Evolutionary conservation across 208 protist genomes (phyloP).

Genomic region (Trypanosoma platydactyli): DNA sequence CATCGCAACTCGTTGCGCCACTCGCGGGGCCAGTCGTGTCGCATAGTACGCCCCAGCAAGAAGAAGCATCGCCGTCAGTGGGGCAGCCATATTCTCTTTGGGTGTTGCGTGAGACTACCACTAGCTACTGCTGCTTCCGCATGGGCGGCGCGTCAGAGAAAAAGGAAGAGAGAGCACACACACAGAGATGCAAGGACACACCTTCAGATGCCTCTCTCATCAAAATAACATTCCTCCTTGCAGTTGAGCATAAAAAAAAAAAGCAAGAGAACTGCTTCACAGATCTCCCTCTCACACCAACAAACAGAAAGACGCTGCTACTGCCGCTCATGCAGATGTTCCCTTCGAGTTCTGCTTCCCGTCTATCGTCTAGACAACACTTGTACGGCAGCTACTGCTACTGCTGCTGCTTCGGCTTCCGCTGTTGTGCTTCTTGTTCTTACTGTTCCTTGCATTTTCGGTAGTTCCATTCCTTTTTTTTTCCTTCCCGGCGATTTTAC

Average conservation of each 20-base stretch:
- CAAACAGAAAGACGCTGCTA: not conserved
- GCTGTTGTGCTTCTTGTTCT: not conserved
- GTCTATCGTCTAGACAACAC: not conserved
- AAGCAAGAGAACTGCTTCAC: too few relatives aligned
- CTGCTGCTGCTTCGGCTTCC: constrained; percentile 1
- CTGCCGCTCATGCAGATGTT: not conserved
- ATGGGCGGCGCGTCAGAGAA: not conserved
- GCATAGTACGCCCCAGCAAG: constrained; percentile 60
- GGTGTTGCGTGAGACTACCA: not conserved
- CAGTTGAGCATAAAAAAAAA: too few relatives aligned
- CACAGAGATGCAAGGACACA: not conserved
- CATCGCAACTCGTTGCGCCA: constrained; percentile 45
- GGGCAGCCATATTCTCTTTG: constrained; percentile 24
- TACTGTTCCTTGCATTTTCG: not conserved
- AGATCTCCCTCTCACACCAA: too few relatives aligned
- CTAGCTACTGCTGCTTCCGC: not conserved
- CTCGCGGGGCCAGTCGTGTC: constrained; percentile 46
- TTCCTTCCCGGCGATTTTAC: not conserved
- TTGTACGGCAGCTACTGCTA: not conserved
- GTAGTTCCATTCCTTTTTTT: not conserved
- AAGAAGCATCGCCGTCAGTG: constrained; percentile 42
- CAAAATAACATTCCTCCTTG: too few relatives aligned
- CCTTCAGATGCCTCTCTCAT: too few relatives aligned
- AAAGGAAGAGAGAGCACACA: not conserved
- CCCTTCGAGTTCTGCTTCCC: not conserved